phyloP scores from a whole-genome alignment of 371 early-diverging fungal genomes.

The Zychaea mexicana region DNA sequence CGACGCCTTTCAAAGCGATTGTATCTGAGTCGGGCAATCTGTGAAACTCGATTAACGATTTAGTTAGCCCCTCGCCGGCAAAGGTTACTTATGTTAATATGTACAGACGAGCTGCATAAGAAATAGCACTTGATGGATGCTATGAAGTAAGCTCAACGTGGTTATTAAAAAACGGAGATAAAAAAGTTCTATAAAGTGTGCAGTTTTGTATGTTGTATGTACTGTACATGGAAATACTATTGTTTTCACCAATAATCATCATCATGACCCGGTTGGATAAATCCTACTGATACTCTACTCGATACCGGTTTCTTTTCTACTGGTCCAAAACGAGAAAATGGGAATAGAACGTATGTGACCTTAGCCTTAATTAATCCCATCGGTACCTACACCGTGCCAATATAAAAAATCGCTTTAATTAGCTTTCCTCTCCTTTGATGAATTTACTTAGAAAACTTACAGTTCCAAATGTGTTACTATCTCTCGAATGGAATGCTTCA shows the following conservation, averaged over 20 bases:
- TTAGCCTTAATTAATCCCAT: constrained; percentile 69
- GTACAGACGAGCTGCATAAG: no score
- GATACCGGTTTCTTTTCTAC: constrained; percentile 34
- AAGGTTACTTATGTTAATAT: no score
- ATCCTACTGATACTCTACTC: constrained; percentile 32
- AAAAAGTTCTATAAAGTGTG: neutral
- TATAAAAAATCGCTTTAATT: neutral
- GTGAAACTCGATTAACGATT: no score
- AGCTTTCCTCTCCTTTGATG: neutral
- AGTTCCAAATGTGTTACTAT: constrained; percentile 88
- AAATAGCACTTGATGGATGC: no score
- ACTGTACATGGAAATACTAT: neutral
- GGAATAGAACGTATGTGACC: constrained; percentile 69
- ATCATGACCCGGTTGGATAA: constrained; percentile 18
- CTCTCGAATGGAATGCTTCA: constrained; percentile 82
- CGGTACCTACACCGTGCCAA: constrained; percentile 54
- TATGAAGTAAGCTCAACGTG: no score
- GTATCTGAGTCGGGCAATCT: no score
- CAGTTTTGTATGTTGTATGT: neutral
- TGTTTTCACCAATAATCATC: constrained; percentile 22
- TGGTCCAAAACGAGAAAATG: constrained; percentile 67
- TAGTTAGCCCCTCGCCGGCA: no score
- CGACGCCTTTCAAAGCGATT: no score
- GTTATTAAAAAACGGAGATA: neutral
- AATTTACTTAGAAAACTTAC: constrained; percentile 37